These are phyloP conservation scores for Pleurotus citrinopileatus DNA, from an alignment of 768 basidiomycete genomes.

Conservation along the genomic window DNA sequence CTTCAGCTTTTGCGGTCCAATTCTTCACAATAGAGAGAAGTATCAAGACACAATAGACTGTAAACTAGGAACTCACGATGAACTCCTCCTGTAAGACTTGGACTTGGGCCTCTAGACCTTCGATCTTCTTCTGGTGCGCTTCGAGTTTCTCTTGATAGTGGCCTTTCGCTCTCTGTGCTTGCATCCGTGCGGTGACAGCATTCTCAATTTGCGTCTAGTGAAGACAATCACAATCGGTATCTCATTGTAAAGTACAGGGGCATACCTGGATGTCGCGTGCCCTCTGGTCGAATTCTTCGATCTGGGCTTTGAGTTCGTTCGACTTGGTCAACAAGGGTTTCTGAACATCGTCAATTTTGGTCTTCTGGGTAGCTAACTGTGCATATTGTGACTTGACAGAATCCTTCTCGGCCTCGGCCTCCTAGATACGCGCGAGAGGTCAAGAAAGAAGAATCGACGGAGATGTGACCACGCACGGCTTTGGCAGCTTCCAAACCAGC, in stretches of 20 bases:
- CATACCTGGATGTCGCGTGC: slow-evolving; percentile 44
- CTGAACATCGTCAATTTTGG: slow-evolving; percentile 45
- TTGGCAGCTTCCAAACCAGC: slow-evolving; percentile 53
- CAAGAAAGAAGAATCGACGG: not conserved
- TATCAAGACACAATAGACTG: not conserved
- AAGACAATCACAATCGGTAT: slow-evolving; percentile 2
- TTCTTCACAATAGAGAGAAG: slow-evolving; percentile 29
- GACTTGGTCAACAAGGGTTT: slow-evolving; percentile 36
- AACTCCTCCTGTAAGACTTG: slow-evolving; percentile 62
- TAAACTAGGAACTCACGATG: slow-evolving; percentile 34
- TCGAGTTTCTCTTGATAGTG: slow-evolving; percentile 53
- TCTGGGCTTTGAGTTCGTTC: slow-evolving; percentile 43
- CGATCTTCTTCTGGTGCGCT: slow-evolving; percentile 44
- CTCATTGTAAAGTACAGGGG: not conserved
- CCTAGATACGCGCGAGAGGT: slow-evolving; percentile 33
- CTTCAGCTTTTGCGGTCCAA: slow-evolving; percentile 63
- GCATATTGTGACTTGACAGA: slow-evolving; percentile 45
- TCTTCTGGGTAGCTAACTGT: slow-evolving; percentile 41
- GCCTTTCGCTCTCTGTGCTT: slow-evolving; percentile 44
- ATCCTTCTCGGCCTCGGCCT: slow-evolving; percentile 51
- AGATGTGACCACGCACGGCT: slow-evolving; percentile 34
- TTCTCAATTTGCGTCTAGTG: slow-evolving; percentile 46
- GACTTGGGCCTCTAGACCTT: slow-evolving; percentile 40
- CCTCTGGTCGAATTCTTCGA: slow-evolving; percentile 48
- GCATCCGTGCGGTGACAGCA: slow-evolving; percentile 46